phyloP scores from a whole-genome alignment of 805 yeast genomes.

The Jamesozyma jinghongensis region DNA sequence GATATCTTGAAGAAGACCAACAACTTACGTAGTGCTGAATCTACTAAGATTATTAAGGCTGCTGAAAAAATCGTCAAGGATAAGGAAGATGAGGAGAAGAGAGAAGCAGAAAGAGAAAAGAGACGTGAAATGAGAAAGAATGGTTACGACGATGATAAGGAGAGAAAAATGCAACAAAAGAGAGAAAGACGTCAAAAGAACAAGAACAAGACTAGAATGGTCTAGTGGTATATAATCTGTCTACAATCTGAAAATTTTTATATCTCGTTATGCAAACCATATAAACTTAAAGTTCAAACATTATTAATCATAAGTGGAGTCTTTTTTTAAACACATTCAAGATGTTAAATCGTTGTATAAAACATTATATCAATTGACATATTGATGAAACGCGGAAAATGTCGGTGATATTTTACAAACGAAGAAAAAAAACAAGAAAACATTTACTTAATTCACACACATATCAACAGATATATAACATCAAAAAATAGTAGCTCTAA shows the following conservation, averaged over 20 bases:
- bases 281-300: background rate
- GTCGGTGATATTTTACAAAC: too few species aligned
- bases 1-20: conserved; percentile 71
- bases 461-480: too few species aligned
- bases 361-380: too few species aligned
- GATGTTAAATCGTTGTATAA: too few species aligned
- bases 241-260: background rate
- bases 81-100: conserved; percentile 57
- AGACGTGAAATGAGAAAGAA: conserved; percentile 51
- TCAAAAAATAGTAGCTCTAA: too few species aligned
- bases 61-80: conserved; percentile 60
- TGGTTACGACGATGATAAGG: conserved; percentile 69
- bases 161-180: conserved; percentile 71
- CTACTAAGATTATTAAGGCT: conserved; percentile 58
- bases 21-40: conserved; percentile 69
- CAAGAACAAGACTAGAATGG: conserved; percentile 44
- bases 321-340: too few species aligned
- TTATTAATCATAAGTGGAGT: too few species aligned
- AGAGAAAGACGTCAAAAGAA: conserved; percentile 65
- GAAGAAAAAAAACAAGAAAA: too few species aligned
- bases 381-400: too few species aligned
- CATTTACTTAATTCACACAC: too few species aligned
- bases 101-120: conserved; percentile 57
- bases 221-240: too few species aligned
- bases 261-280: background rate